Evolutionary conservation across 768 basidiomycete species (phyloP), one percentile per base, ranked within the genome.

Genomic region (Floccularia luteovirens): DNA sequence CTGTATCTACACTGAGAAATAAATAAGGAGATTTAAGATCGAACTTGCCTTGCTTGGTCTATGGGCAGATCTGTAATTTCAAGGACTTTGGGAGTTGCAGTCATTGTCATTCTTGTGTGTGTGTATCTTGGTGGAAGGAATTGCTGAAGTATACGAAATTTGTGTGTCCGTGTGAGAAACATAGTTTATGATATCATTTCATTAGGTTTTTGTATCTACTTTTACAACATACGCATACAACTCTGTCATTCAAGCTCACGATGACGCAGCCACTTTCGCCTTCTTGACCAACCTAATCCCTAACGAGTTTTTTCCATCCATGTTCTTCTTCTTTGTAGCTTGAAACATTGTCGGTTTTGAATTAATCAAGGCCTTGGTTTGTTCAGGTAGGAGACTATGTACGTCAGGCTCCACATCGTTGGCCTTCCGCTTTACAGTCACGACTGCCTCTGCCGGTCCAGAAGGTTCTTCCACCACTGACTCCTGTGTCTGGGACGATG

Each of bases 361-460:
- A 14, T 57, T 60, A 16, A 87, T 72, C 43, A 85, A 53, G n/a
- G 75, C 63, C 23, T 74, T 71, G 4, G 79, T 70, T 16, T 77
- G 69, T 35, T 81, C 82, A 2, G 85, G 77, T 23, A 90, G 62
- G 0, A 90, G 65, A 41, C 70, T 79, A 42, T 77, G 70, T 43
- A 89, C 54, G 10, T 79, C 73, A 1, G 89, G 88, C 48, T 90
- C 88, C 16, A 71, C 55, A n/a, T 78, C 77, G 19, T 80, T 86
- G 4, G 88, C 89, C 55, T 90, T 90, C 38, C 90, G 79, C 63
- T 92, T 92, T 25, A 91, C 72, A n/a, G 86, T 89, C 36, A 90
- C 60, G 2, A 68, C 34, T 20, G 14, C 17, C 11, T 10, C 10
- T 10, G 36, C 33, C 33, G 10, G 10, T 17, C 22, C 7, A 5